Conservation (phyloP, 2,329 filamentous ascomycete species). For the Ilyonectria destructans region DNA sequence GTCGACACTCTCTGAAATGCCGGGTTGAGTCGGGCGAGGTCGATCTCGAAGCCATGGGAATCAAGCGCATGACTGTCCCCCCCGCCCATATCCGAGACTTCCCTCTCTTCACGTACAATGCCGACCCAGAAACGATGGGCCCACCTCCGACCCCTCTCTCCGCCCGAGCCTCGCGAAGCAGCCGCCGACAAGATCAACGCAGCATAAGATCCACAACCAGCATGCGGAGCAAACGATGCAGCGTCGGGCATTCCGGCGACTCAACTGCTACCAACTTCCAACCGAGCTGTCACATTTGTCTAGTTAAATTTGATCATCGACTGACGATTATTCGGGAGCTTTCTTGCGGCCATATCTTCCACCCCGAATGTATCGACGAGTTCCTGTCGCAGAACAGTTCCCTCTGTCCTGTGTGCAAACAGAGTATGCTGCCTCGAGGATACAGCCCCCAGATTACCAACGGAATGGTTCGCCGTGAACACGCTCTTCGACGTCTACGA, state of each 20-base stretch:
- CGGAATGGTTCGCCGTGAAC: slow-evolving; percentile 87
- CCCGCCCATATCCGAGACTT: slow-evolving; percentile 79
- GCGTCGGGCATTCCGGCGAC: slow-evolving; percentile 53
- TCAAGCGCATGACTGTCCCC: slow-evolving; percentile 87
- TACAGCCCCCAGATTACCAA: slow-evolving; percentile 84
- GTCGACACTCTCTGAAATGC: slow-evolving; percentile 77
- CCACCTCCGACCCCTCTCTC: slow-evolving; percentile 57
- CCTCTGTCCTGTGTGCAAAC: slow-evolving; percentile 92
- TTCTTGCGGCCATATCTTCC: slow-evolving; percentile 93
- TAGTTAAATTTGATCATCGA: slow-evolving; percentile 82
- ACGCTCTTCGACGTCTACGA: slow-evolving; percentile 75
- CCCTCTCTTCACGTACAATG: slow-evolving; percentile 84
- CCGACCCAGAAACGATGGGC: slow-evolving; percentile 62
- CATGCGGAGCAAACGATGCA: slow-evolving; percentile 59
- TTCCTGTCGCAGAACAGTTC: slow-evolving; percentile 86
- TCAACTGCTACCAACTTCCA: slow-evolving; percentile 76
- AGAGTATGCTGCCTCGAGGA: slow-evolving; percentile 80
- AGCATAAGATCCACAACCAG: slow-evolving; percentile 50
- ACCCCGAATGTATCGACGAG: slow-evolving; percentile 91
- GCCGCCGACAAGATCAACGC: slow-evolving; percentile 51
- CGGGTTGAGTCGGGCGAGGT: slow-evolving; percentile 85
- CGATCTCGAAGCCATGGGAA: slow-evolving; percentile 88
- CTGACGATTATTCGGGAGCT: slow-evolving; percentile 86
- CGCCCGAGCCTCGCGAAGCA: slow-evolving; percentile 51
- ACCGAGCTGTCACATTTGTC: slow-evolving; percentile 90